Base-by-base conservation (phyloP, 768 basidiomycete species). In the Mycena polygramma region DNA sequence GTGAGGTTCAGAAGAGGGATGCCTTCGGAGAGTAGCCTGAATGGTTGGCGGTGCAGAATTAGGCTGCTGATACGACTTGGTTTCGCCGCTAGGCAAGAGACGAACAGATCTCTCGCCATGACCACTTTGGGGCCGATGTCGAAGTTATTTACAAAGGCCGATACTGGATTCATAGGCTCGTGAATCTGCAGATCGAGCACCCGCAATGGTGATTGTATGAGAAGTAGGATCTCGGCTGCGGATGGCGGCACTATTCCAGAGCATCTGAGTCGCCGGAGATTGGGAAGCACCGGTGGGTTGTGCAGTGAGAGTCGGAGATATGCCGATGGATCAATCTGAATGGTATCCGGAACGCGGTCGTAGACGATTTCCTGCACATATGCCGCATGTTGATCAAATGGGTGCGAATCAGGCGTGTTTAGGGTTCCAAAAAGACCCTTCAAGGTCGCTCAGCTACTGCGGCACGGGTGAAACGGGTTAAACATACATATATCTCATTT, bases 371-470 rank as follows among this genome's bases (percentile, higher is more conserved):
- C n/a, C n/a, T n/a, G n/a, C n/a, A n/a, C n/a, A n/a, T n/a, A n/a
- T n/a, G n/a, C n/a, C 19, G 64, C 55, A 20, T 66, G 48, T 22
- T 43, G 64, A 36, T 66, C 64, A 46, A 66, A 66, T 5, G 54
- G 1, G 20, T 7, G 5, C 64, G 55, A 66, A 20, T 66, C 64
- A 7, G 37, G 4, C 0, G 54, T n/a, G 7, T 22, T 19, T 2
- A 46, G 24, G n/a, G 45, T 14, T 0, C 64, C 55, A 36, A 49
- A 43, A 37, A 66, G 64, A 19, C 55, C n/a, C 64, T 66, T 7
- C 0, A 24, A 46, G 49, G 20, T 15, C 26, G 1, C 11, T 48
- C 4, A 49, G 26, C 2, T 26, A 17, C 14, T 13, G 10, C 36
- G 39, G 39, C 39, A 2, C 7, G 10, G 49, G 45, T 1, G 3